Base-by-base conservation (phyloP, 1,139 yeast genomes). In the Tardiomyces digboiensis region DNA sequence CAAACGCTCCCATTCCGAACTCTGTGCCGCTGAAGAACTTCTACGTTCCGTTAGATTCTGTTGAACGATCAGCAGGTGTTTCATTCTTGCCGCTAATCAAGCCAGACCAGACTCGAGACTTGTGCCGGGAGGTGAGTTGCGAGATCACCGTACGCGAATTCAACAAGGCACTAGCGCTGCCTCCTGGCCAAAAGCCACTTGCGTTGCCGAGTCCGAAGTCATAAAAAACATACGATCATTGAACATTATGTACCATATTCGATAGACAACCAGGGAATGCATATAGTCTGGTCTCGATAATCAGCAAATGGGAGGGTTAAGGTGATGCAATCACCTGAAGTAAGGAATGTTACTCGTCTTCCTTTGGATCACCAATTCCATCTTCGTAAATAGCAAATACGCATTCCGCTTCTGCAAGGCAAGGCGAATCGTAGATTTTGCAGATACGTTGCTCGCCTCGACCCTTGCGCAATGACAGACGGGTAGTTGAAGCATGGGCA, bases 321-420 rank as follows among this genome's bases (percentile, higher is more conserved):
- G 10, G 12, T 23, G 29, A 10, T 23, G 6, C 20, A 16, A 33
- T 3, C 4, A 33, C 20, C 7, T 18, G 36, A 7, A 36, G 7
- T 12, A 22, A 18, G 26, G 19, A 23, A 20, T 47, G 46, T 19
- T 26, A 73, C 43, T 84, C 95, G 46, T 83, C 95, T 38, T 80
- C 82, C 55, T 81, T 77, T 43, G 97, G 97, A 66, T 91, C 99
- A 48, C 95, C 96, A 52, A 91, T 82, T 47, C 99, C 98, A 58
- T 91, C 97, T 59, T 88, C 96, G 59, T 89, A 89, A 51, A 91
- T 87, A 14, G 96, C 97, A 70, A 91, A 91, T 13, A 88, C 83
- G 57, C 96, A 85, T 56, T 91, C 97, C 46, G 93, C 81, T 60
- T 91, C 97, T 0, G 98, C 97, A 50, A 91, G 71, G 61, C 97